phyloP scores from a whole-genome alignment of 164 flowering plant species.

The Cinnamomum chago region DNA sequence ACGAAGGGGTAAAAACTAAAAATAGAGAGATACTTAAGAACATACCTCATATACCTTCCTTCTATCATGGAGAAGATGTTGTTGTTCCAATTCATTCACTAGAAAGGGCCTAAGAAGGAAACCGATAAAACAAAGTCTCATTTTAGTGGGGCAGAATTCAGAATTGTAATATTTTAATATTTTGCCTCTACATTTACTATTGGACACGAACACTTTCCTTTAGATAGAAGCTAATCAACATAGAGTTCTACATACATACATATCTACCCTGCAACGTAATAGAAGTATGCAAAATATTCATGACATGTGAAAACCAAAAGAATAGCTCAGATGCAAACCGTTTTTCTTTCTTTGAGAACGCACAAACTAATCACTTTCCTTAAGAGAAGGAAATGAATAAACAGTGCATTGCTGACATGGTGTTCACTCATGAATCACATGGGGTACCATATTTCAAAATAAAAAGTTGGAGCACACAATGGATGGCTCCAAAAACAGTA shows the following conservation, averaged over 20 bases:
- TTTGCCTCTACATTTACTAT: too few relatives aligned
- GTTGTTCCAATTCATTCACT: conserved; percentile 83
- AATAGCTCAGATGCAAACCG: background rate
- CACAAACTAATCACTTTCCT: background rate
- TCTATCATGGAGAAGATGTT: conserved; percentile 94
- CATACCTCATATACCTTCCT: conserved; percentile 95
- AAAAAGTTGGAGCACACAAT: too few relatives aligned
- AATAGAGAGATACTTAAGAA: background rate
- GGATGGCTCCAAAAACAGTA: background rate
- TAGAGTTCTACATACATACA: background rate
- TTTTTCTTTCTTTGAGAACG: too few relatives aligned
- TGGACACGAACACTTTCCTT: too few relatives aligned
- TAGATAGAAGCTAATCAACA: background rate
- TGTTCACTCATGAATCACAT: background rate
- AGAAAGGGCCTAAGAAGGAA: conserved; percentile 69
- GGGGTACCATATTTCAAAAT: background rate
- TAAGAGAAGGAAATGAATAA: background rate
- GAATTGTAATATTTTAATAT: background rate
- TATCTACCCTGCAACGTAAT: background rate
- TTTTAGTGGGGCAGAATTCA: background rate
- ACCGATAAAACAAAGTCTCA: background rate
- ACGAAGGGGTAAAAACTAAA: background rate
- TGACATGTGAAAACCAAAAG: background rate
- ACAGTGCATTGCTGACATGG: background rate
- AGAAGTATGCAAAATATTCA: background rate